Evolutionary conservation across 176 grass and related monocot genomes (phyloP).

Genomic region (Oryza nivara): DNA sequence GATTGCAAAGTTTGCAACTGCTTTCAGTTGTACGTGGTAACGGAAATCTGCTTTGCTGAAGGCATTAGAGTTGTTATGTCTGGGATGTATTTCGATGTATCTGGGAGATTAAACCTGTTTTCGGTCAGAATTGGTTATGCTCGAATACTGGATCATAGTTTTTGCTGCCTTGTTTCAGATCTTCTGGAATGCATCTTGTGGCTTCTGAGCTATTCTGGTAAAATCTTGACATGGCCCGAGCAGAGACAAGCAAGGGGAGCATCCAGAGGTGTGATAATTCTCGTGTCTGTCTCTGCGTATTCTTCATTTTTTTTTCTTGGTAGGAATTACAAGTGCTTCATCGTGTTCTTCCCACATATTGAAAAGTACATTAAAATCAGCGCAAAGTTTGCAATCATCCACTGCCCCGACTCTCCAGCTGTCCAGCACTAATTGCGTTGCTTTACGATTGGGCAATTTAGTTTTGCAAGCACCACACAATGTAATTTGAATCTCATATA

Average conservation of each 20-base stretch:
- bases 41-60: background rate
- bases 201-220: constrained; percentile 24
- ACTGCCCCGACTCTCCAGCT: background rate
- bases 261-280: constrained; percentile 42
- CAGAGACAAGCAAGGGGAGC: constrained; percentile 34
- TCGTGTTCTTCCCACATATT: background rate
- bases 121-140: background rate
- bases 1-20: background rate
- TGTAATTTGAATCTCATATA: constrained; percentile 19
- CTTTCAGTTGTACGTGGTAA: background rate
- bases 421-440: background rate
- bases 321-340: background rate
- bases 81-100: background rate
- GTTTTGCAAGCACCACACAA: background rate
- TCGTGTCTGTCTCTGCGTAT: background rate
- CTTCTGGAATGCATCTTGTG: background rate
- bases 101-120: background rate
- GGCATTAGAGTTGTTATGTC: background rate
- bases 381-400: background rate
- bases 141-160: background rate
- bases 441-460: background rate
- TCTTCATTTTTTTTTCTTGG: background rate
- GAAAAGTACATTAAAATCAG: background rate
- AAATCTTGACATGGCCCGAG: constrained; percentile 42
- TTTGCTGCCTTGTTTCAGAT: constrained; percentile 38